Conservation (phyloP, 2,329 filamentous ascomycete species). For the Phoma sp. region DNA sequence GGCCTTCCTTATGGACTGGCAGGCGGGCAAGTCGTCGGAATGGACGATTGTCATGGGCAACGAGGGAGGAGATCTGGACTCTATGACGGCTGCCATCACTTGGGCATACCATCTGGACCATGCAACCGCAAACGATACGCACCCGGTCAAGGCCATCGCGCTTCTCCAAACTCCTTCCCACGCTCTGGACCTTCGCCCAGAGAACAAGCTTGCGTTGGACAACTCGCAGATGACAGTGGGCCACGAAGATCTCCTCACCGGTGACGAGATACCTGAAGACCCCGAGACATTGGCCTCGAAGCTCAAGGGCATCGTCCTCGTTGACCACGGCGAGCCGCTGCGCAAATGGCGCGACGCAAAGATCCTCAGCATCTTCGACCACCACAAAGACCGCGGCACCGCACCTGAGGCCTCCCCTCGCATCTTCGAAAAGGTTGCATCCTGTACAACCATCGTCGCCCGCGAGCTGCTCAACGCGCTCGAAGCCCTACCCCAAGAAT, state of each 20-base stretch:
- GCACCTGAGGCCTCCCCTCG: conserved; percentile 52
- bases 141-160: conserved; percentile 55
- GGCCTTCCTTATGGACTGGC: conserved; percentile 56
- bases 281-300: conserved; percentile 52
- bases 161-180: conserved; percentile 55
- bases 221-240: conserved; percentile 55
- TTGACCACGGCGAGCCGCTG: conserved; percentile 53
- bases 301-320: conserved; percentile 54
- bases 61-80: conserved; percentile 54
- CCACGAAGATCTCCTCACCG: conserved; percentile 54
- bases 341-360: conserved; percentile 52
- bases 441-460: conserved; percentile 55
- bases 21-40: conserved; percentile 49
- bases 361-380: conserved; percentile 56
- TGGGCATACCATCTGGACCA: conserved; percentile 58
- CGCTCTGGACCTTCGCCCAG: conserved; percentile 55
- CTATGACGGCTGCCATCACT: conserved; percentile 53
- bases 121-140: conserved; percentile 50
- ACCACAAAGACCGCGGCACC: conserved; percentile 53
- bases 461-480: conserved; percentile 56
- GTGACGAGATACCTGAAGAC: conserved; percentile 56
- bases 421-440: conserved; percentile 53
- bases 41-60: conserved; percentile 57
- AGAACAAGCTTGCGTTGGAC: conserved; percentile 54
- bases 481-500: conserved; percentile 52